A percentile compares a stretch with the other conserved stretches of the same genome.
Evolutionary conservation across 2,329 filamentous ascomycete genomes (phyloP).

Genomic region (Ceratocystis cubensis): DNA sequence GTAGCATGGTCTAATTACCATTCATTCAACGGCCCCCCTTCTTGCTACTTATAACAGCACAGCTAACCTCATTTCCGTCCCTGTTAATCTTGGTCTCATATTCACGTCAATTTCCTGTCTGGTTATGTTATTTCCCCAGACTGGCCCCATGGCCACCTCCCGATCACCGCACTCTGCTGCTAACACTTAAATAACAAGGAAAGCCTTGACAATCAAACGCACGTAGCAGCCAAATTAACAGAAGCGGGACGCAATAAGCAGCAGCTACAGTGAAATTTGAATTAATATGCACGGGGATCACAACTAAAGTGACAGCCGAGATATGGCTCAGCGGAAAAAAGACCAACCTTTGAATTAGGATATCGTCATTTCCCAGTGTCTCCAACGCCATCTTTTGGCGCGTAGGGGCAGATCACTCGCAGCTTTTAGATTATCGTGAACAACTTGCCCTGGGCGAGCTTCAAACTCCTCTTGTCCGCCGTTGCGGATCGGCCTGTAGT

Average conservation of each 20-base stretch:
- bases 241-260: not conserved
- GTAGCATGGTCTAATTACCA: too few relatives aligned
- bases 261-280: not conserved
- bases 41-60: too few relatives aligned
- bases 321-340: not conserved
- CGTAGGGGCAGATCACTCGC: not conserved
- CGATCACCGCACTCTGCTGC: not conserved
- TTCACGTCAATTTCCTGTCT: conserved; percentile 2
- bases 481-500: too few relatives aligned
- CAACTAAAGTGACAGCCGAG: conserved; percentile 7
- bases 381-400: not conserved
- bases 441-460: too few relatives aligned
- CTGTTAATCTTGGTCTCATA: not conserved
- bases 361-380: not conserved
- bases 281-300: not conserved
- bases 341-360: not conserved
- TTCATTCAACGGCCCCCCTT: too few relatives aligned
- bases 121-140: conserved; percentile 5
- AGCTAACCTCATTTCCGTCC: not conserved
- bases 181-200: not conserved
- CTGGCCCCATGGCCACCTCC: not conserved
- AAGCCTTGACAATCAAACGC: not conserved
- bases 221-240: not conserved
- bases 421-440: not conserved
- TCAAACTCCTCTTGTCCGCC: too few relatives aligned